Percentiles rank a stretch among this genome's conserved stretches.
phyloP scores from a whole-genome alignment of 1,139 yeast genomes.

The Yamadazyma atmosphaerica region DNA sequence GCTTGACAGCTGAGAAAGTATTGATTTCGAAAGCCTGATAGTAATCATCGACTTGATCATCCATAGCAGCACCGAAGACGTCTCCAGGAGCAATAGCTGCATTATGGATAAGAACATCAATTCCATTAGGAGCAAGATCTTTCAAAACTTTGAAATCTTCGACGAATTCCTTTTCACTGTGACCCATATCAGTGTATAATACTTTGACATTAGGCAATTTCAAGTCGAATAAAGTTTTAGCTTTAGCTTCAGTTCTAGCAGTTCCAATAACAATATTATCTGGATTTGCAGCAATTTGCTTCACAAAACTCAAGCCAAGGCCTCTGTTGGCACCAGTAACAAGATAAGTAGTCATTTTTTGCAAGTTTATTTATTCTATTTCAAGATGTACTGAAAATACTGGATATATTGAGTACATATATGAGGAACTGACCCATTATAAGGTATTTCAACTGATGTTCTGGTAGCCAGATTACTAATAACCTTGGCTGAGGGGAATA shows the following conservation, averaged over 20 bases:
- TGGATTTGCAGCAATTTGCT: slow-evolving; percentile 6
- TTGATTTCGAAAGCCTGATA: slow-evolving; percentile 6
- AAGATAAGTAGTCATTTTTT: slow-evolving; percentile 16
- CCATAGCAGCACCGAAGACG: slow-evolving; percentile 1
- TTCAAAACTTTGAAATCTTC: slow-evolving; percentile 10
- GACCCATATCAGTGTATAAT: slow-evolving; percentile 4
- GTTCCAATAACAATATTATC: slow-evolving; percentile 8
- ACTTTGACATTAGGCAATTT: slow-evolving; percentile 6
- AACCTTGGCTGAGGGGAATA: too few relatives aligned
- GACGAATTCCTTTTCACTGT: slow-evolving; percentile 2
- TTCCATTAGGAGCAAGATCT: slow-evolving; percentile 10
- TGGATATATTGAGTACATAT: too few relatives aligned
- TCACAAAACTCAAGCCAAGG: slow-evolving; percentile 5
- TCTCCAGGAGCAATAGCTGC: slow-evolving; percentile 14
- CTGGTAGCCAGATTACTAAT: too few relatives aligned
- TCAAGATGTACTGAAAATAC: too few relatives aligned
- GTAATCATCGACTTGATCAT: slow-evolving; percentile 4
- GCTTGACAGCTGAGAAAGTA: slow-evolving; percentile 8
- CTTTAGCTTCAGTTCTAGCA: slow-evolving; percentile 6
- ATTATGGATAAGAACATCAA: slow-evolving; percentile 21
- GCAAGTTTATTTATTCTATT: too few relatives aligned
- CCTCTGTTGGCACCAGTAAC: slow-evolving; percentile 27
- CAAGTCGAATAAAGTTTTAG: slow-evolving; percentile 4
- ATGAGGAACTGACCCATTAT: too few relatives aligned
- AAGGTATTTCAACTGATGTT: too few relatives aligned